Base-by-base conservation (phyloP, 495 filamentous ascomycete genomes). In the Aspergillus homomorphus region DNA sequence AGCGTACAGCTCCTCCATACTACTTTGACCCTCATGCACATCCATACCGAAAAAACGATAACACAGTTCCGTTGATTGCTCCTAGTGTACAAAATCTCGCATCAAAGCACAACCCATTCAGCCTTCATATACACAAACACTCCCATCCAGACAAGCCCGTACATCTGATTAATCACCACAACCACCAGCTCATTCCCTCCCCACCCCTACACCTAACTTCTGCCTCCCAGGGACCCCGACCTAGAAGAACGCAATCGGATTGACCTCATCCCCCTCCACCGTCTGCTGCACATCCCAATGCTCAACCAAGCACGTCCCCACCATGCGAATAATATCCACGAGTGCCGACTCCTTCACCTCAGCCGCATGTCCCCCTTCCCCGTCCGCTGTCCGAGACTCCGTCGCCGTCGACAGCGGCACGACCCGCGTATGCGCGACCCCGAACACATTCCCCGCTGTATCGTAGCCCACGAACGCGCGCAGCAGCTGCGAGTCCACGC, bases 191-290 rank as follows among this genome's bases (percentile, higher is more conserved):
- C 26, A 28, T 28, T 9, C 26, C 3, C 9, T 9, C 26, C 26
- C 26, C 3, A 28, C 26, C 9, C 26, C 3, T 28, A 3, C 9
- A 28, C 26, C 26, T 28, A 3, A n/a, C 26, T 28, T 4, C 3
- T 9, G 9, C 26, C 26, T 28, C 16, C 43, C 10, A 45, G 1
- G 6, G 20, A n/a, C 43, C 7, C 1, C 43, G n/a, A 7, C n/a
- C 21, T 56, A 56, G 30, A 56, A 56, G n/a, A 48, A 56, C 3
- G 54, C 54, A 49, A 56, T 49, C 18, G 54, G 54, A 21, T 56
- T 56, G 16, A 12, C 21, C 4, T 24, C 42, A 12, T 15, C 41
- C 2, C 22, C 43, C 24, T 14, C 24, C 15, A 49, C 48, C 9
- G 14, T 16, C 44, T 56, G 54, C 54, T 48, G 4, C 1, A 45